Base-by-base conservation (phyloP, 345 rosid species). In the Gossypium sturtianum region DNA sequence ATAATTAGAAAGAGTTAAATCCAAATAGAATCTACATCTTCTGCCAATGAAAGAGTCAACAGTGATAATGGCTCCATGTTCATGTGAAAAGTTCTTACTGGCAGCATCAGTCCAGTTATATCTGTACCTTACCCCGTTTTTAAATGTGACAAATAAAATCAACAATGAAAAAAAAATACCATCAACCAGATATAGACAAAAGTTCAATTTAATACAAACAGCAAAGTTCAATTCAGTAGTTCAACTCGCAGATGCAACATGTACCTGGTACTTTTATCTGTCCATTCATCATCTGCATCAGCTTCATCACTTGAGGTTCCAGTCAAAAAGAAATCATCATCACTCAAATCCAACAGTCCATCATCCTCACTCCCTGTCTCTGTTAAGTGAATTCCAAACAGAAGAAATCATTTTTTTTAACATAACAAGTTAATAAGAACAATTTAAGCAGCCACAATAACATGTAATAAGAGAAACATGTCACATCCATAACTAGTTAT, bases 291-390 rank as follows among this genome's bases (percentile, higher is more conserved):
- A 84, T 95, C 97, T 22, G 98, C 99, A 74, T 95, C 94, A 51
- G 93, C 99, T 85, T 95, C 99, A 83, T 95, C 97, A 78, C 98
- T 95, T 47, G 99, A 93, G 80, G 89, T 90, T 84, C 97, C 97
- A 81, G 80, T 70, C 61, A 91, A 78, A 80, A 95, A 95, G 86
- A 93, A 93, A 82, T 93, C 97, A 83, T 95, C 99, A 74, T 95
- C 99, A 79, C 97, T 95, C 83, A 90, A 81, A 82, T 93, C 98
- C 81, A 93, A 84, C 80, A 86, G 89, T 63, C 98, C 97, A 83
- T 95, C 99, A 79, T 93, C 99, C 85, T 95, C 99, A 75, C 99
- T 95, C 69, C 99, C 99, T 2, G 99, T 96, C 87, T 96, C 99
- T 96, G 92, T 73, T 58, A 72, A 47, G 23, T 22, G 59, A 43